Evolutionary conservation across 352 stramenopile species (phyloP), one percentile per base, ranked within the genome.

Genomic region (Globisporangium viniferum): DNA sequence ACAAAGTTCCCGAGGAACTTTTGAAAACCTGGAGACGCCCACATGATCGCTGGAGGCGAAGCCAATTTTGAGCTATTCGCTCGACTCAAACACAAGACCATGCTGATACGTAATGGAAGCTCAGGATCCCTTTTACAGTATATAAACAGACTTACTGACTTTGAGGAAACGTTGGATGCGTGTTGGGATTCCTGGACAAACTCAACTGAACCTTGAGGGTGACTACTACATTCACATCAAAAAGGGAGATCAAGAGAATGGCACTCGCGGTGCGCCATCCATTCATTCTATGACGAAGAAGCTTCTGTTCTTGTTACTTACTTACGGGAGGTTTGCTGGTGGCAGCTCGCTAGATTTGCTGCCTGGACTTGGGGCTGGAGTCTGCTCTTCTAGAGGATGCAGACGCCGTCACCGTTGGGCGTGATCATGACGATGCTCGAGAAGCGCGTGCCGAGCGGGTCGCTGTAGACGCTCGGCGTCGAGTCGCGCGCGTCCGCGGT

Each of bases 401-500:
- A 93, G 54, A 93, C 81, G 36, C 85, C 85, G 68, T 93, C 81
- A 27, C 85, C 85, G 64, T 92, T 91, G 59, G 85, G 85, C 51
- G 85, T 92, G 75, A 93, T 90, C 85, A 93, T 93, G 69, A 93
- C 85, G 66, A 93, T 93, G 67, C 85, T 93, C n/a, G 81, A 91
- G 75, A 88, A 93, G 46, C 85, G 85, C 67, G 85, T 93, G 53
- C 78, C 82, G 24, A 93, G 67, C 27, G 85, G 85, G 64, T 93
- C 85, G 67, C 84, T 86, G 72, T 92, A 92, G 46, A 93, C 83
- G 57, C 85, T 93, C 24, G 68, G 68, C 44, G 77, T 76, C 6
- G 82, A 91, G 53, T 62, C 73, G 36, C 80, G 81, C 33, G 57
- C 73, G 44, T 80, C 82, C 1, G 73, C 73, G 6, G 76, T 70